Evolutionary conservation across 73 alveolate genomes (phyloP), one percentile per base, ranked within the genome.

Genomic region (Stentor coeruleus): DNA sequence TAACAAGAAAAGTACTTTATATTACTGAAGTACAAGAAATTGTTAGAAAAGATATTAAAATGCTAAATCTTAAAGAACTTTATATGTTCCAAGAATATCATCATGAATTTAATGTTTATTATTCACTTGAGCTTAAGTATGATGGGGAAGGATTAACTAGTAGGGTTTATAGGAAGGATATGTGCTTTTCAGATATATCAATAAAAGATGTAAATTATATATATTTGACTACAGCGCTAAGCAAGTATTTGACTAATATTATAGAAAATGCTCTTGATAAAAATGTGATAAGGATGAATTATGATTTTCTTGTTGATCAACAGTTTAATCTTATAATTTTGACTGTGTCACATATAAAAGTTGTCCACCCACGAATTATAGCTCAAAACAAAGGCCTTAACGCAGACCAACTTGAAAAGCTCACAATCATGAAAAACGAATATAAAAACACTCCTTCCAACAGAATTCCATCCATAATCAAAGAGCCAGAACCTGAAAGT

Each of bases 401-500:
- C 20, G 66, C 20, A 11, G 66, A 49, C 6, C 28, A 11, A 49
- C 66, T 49, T 49, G 66, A 49, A 49, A 49, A 20, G 20, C 66
- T 11, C 66, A 49, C 20, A 11, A 6, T 20, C 6, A 49, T 49
- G 20, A 49, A 49, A 49, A 49, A 49, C 20, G 66, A 49, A 6
- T 49, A 11, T 49, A 49, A 49, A 49, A 49, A 6, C 20, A 6
- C 20, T 49, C 28, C 20, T 20, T 49, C 20, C 20, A 6, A 6
- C 6, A 11, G 6, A 20, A 20, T 49, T 20, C 66, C 66, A 11
- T 49, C 66, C 28, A 49, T 49, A 11, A 20, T 49, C 20, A 49
- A 49, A 49, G 66, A 49, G 20, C 66, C 66, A 11, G 66, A 49
- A 49, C 66, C 66, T 49, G 66, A 49, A n/a, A n/a, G n/a, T n/a